These are phyloP conservation scores for Komagataella pastoris DNA, from an alignment of 805 yeast genomes.

Conservation along the genomic window DNA sequence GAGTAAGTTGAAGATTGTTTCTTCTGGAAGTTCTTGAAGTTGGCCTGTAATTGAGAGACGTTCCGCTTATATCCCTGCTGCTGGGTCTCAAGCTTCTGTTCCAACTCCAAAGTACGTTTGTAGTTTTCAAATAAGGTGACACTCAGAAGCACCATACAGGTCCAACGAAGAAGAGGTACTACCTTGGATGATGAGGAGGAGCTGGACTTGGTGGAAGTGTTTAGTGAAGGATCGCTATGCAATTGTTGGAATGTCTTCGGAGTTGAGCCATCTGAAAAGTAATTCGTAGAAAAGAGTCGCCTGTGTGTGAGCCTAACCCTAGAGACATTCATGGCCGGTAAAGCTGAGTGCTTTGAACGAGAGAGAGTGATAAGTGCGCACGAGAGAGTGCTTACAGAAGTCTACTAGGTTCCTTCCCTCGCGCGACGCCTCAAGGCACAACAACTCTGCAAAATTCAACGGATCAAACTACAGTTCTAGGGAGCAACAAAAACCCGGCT, in stretches of 20 bases:
- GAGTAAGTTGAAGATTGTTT: slow-evolving; percentile 15
- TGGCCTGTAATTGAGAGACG: slow-evolving; percentile 21
- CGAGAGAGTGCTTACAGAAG: too few species aligned
- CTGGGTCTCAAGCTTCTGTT: not conserved
- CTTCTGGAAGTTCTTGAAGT: slow-evolving; percentile 34
- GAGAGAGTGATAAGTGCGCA: not conserved
- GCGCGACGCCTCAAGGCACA: not conserved
- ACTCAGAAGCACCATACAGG: not conserved
- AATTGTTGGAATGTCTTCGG: not conserved
- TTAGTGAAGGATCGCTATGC: not conserved
- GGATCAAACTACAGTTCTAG: not conserved
- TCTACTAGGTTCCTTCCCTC: not conserved
- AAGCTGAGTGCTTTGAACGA: not conserved
- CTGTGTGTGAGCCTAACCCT: not conserved
- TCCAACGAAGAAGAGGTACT: not conserved
- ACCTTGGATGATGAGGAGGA: not conserved
- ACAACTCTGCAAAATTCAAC: not conserved
- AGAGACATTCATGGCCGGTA: not conserved
- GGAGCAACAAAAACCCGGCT: not conserved
- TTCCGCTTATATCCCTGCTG: not conserved
- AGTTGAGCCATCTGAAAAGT: not conserved
- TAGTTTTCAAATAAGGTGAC: not conserved
- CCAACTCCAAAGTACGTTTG: not conserved
- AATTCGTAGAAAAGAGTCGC: not conserved
- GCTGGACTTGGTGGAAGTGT: not conserved